Conservation (phyloP, 257 asterid species). For the Nicotiana otophora region DNA sequence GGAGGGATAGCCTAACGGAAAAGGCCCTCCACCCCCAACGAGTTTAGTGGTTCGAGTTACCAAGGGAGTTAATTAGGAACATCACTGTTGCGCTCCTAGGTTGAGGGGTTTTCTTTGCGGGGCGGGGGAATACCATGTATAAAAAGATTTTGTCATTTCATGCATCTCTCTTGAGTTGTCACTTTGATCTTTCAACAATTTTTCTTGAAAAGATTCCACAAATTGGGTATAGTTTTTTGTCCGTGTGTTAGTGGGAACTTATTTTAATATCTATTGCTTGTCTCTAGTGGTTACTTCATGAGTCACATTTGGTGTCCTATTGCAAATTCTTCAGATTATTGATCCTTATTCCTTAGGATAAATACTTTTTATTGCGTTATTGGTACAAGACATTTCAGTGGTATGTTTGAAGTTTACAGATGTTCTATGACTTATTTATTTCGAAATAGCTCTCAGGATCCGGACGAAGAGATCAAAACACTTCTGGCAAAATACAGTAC, state of each 20-base stretch:
- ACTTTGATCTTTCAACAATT: not conserved
- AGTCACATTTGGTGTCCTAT: not conserved
- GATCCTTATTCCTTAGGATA: not conserved
- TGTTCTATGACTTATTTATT: not conserved
- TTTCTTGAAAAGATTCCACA: not conserved
- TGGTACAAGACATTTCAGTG: not conserved
- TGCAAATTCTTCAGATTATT: not conserved
- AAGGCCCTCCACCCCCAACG: not conserved
- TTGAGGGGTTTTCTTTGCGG: not conserved
- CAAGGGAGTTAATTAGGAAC: not conserved
- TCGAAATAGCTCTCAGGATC: slow-evolving; percentile 69
- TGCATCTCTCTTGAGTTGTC: not conserved
- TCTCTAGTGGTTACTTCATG: not conserved
- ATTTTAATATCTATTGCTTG: not conserved
- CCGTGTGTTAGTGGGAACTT: not conserved
- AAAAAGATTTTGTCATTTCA: not conserved
- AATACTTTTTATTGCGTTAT: not conserved
- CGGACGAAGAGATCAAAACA: slow-evolving; percentile 55
- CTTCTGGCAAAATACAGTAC: slow-evolving; percentile 56
- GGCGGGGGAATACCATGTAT: not conserved
- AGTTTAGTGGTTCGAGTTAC: not conserved
- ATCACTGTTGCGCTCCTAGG: not conserved
- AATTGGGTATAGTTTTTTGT: not conserved
- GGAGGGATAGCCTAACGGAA: not conserved
- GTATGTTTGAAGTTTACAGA: not conserved